These are phyloP conservation scores for Bonia amplexicaulis DNA, from an alignment of 176 grass and related monocot species.

Conservation along the genomic window DNA sequence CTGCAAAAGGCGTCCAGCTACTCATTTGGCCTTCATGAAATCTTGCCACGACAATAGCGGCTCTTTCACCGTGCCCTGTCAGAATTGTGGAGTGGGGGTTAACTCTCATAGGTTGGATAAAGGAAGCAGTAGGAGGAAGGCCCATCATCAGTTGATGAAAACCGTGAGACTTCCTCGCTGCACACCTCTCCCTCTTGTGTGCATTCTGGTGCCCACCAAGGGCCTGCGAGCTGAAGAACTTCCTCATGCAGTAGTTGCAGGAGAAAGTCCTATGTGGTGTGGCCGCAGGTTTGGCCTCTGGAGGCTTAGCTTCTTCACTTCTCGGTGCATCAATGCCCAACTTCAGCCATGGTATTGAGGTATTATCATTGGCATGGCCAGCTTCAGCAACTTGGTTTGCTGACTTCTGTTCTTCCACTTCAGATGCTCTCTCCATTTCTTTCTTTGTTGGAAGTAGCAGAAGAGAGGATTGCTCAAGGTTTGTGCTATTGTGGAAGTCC, in stretches of 20 bases:
- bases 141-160: conserved; percentile 41
- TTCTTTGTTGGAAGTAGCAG: conserved; percentile 26
- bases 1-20: conserved; percentile 41
- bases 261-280: conserved; percentile 64
- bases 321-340: conserved; percentile 33
- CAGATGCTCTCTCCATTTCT: conserved; percentile 45
- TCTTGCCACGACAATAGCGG: conserved; percentile 30
- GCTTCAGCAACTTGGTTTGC: conserved; percentile 5
- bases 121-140: conserved; percentile 31
- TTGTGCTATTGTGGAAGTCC: conserved; percentile 29
- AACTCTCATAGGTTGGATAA: conserved; percentile 60
- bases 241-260: conserved; percentile 90
- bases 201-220: conserved; percentile 88
- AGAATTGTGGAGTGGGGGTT: conserved; percentile 57
- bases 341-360: conserved; percentile 49
- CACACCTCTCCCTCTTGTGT: conserved; percentile 83
- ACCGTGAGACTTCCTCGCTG: conserved; percentile 46
- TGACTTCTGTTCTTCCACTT: conserved; percentile 29
- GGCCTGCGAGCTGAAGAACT: conserved; percentile 88
- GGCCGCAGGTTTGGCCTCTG: conserved; percentile 27
- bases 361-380: conserved; percentile 27
- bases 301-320: conserved; percentile 29
- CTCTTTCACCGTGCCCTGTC: conserved; percentile 35
- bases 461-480: conserved; percentile 33
- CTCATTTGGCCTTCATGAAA: conserved; percentile 39